Conservation (phyloP, 257 asterid species). For the Scutellaria barbata region DNA sequence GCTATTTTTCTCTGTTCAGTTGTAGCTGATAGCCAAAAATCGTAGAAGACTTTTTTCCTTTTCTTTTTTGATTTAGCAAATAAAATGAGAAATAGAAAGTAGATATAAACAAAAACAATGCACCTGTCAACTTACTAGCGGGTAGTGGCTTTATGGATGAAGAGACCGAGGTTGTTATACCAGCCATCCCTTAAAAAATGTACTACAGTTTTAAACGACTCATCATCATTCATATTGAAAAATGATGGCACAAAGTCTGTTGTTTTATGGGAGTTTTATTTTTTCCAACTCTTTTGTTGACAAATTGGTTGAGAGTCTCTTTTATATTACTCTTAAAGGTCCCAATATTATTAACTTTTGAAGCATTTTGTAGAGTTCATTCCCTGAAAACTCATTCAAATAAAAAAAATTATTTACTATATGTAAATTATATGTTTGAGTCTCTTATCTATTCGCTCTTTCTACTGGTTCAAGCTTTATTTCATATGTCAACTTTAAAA, state of each 20-base stretch:
- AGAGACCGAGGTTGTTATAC: neutral
- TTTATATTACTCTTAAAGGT: neutral
- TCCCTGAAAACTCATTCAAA: neutral
- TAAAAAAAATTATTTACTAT: neutral
- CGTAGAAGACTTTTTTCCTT: neutral
- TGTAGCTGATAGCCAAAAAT: neutral
- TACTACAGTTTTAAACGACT: neutral
- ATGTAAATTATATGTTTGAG: neutral
- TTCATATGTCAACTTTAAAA: slow-evolving; percentile 11
- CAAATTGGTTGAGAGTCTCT: neutral
- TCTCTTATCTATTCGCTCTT: slow-evolving; percentile 9
- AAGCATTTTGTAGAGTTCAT: neutral
- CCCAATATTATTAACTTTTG: neutral
- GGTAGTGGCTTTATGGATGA: neutral
- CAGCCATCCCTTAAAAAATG: neutral
- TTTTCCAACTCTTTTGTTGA: slow-evolving; percentile 11
- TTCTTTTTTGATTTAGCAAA: slow-evolving; percentile 7
- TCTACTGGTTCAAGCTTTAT: slow-evolving; percentile 10
- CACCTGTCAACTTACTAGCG: neutral
- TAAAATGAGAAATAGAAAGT: neutral
- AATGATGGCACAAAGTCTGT: no score
- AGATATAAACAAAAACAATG: neutral
- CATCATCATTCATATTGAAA: neutral
- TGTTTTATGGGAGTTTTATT: neutral
- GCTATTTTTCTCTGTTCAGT: neutral